Conservation (phyloP, 495 filamentous ascomycete species). For the Pyronema omphalodes region DNA sequence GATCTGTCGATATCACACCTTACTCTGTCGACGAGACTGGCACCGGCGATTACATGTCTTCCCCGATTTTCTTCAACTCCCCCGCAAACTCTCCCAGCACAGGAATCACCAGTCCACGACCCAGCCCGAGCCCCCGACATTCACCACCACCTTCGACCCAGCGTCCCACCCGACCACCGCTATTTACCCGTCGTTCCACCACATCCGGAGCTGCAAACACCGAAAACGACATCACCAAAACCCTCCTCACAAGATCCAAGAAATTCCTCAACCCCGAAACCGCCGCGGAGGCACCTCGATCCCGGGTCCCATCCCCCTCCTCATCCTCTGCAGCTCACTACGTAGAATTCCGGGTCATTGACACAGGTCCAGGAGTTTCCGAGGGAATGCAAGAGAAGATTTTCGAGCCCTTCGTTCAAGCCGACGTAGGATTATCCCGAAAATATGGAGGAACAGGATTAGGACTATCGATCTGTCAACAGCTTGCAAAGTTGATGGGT, state of each 20-base stretch:
- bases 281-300: background rate
- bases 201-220: background rate
- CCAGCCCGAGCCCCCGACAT: background rate
- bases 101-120: background rate
- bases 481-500: conserved; percentile 68
- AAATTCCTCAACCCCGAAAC: conserved; percentile 1
- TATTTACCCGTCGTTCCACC: conserved; percentile 3
- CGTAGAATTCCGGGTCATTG: conserved; percentile 7
- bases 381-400: conserved; percentile 3
- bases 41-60: background rate
- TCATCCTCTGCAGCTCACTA: background rate
- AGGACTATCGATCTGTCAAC: conserved; percentile 6
- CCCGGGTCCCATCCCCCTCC: background rate
- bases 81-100: background rate
- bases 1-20: conserved; percentile 1
- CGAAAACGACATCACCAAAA: conserved; percentile 1
- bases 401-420: conserved; percentile 7
- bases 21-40: conserved; percentile 1
- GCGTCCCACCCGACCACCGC: background rate
- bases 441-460: conserved; percentile 29
- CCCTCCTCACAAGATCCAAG: background rate
- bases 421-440: conserved; percentile 34
- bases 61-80: background rate
- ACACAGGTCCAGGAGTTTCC: conserved; percentile 5
- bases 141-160: background rate